Evolutionary conservation across 2,329 filamentous ascomycete genomes (phyloP).

Genomic region (Penicillium nordicum): DNA sequence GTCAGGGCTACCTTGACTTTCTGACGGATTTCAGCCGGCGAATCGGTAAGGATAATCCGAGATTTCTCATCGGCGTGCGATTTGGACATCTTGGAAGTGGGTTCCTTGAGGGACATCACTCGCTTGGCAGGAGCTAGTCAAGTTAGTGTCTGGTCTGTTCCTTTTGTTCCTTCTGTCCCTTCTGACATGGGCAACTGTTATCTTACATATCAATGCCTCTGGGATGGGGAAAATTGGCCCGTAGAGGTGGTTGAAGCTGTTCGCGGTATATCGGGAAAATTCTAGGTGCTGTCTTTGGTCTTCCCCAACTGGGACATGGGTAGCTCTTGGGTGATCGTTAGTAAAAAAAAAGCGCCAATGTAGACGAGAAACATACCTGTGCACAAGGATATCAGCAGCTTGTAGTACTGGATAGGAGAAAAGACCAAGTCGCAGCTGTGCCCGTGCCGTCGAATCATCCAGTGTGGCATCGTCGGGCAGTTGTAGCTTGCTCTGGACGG

Average conservation of each 20-base stretch:
- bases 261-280: slow-evolving; percentile 80
- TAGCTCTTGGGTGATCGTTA: slow-evolving; percentile 59
- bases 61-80: slow-evolving; percentile 69
- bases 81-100: slow-evolving; percentile 89
- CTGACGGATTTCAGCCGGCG: slow-evolving; percentile 56
- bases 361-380: slow-evolving; percentile 52
- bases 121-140: slow-evolving; percentile 68
- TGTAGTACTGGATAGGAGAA: slow-evolving; percentile 96
- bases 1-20: slow-evolving; percentile 76
- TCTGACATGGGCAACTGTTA: background rate
- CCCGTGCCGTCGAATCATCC: slow-evolving; percentile 55
- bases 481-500: slow-evolving; percentile 66
- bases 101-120: slow-evolving; percentile 83
- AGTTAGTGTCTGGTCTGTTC: slow-evolving; percentile 3
- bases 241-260: slow-evolving; percentile 78
- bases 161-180: background rate
- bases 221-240: slow-evolving; percentile 63
- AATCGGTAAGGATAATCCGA: slow-evolving; percentile 78
- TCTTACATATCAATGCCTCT: slow-evolving; percentile 67
- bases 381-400: slow-evolving; percentile 88
- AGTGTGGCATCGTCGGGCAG: slow-evolving; percentile 58
- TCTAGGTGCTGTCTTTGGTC: slow-evolving; percentile 94
- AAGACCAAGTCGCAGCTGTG: slow-evolving; percentile 75
- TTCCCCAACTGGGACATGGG: slow-evolving; percentile 93
- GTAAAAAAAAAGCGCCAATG: background rate